Conservation (phyloP, 805 yeast genomes). For the Naumovozyma castellii region DNA sequence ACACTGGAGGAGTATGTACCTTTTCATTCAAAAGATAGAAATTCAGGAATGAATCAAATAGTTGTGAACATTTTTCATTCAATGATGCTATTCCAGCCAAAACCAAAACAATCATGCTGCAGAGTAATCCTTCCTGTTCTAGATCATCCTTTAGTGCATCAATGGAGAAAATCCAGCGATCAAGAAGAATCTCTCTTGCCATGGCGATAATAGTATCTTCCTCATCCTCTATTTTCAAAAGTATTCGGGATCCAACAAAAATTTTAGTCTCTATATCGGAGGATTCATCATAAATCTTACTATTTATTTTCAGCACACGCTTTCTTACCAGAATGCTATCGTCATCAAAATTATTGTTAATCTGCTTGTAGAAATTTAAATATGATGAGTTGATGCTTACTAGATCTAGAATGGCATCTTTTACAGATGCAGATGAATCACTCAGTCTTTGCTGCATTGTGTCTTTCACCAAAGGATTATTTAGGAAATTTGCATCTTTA, state of each 20-base stretch:
- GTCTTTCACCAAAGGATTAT: conserved; percentile 40
- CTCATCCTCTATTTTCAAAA: conserved; percentile 57
- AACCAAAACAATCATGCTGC: conserved; percentile 21
- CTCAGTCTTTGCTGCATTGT: conserved; percentile 43
- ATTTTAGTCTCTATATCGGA: conserved; percentile 28
- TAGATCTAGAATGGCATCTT: conserved; percentile 68
- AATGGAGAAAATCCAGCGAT: conserved; percentile 30
- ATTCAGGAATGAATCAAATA: conserved; percentile 41
- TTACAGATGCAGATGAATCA: conserved; percentile 61
- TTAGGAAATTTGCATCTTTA: conserved; percentile 43
- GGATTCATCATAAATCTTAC: conserved; percentile 36
- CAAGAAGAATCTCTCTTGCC: conserved; percentile 32
- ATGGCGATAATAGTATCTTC: conserved; percentile 45
- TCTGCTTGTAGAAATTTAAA: conserved; percentile 38
- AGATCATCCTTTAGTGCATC: conserved; percentile 4
- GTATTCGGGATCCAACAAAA: conserved; percentile 40
- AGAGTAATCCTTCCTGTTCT: conserved; percentile 6
- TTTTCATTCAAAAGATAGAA: conserved; percentile 33
- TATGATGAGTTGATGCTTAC: conserved; percentile 33
- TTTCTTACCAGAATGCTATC: conserved; percentile 56
- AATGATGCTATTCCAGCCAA: conserved; percentile 33
- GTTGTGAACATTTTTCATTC: conserved; percentile 33
- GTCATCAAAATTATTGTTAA: conserved; percentile 41
- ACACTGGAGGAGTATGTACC: conserved; percentile 9
- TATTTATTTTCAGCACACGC: conserved; percentile 46